Conservation (phyloP, 352 stramenopile genomes). For the Globisporangium nunn region DNA sequence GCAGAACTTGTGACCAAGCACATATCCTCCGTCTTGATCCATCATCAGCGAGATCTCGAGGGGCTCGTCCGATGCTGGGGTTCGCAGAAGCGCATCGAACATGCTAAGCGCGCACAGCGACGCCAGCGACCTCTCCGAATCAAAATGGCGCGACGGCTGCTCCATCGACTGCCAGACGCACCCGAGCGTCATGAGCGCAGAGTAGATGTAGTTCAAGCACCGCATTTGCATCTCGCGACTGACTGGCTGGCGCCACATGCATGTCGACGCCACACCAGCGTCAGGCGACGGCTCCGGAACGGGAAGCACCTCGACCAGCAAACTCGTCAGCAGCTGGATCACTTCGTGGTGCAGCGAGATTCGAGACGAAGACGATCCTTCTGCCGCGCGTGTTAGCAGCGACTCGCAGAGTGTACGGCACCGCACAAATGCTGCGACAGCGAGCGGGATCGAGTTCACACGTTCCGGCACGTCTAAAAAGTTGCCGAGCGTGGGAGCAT, state of each 20-base stretch:
- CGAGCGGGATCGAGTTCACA: slow-evolving; percentile 65
- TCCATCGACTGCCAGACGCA: slow-evolving; percentile 87
- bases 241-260: slow-evolving; percentile 72
- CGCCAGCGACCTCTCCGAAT: slow-evolving; percentile 78
- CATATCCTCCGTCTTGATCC: slow-evolving; percentile 70
- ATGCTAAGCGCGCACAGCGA: slow-evolving; percentile 73
- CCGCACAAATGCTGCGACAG: slow-evolving; percentile 73
- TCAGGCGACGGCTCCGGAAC: slow-evolving; percentile 35
- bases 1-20: slow-evolving; percentile 79
- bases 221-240: slow-evolving; percentile 76
- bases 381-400: slow-evolving; percentile 67
- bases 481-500: slow-evolving; percentile 60
- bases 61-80: slow-evolving; percentile 57
- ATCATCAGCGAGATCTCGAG: slow-evolving; percentile 82
- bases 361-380: slow-evolving; percentile 87
- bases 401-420: slow-evolving; percentile 75
- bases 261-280: slow-evolving; percentile 16
- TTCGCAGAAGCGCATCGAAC: slow-evolving; percentile 78
- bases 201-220: slow-evolving; percentile 71
- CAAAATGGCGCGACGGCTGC: slow-evolving; percentile 78
- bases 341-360: slow-evolving; percentile 86
- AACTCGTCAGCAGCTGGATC: slow-evolving; percentile 75
- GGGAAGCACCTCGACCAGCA: slow-evolving; percentile 81
- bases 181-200: slow-evolving; percentile 70
- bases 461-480: slow-evolving; percentile 81